phyloP scores from a whole-genome alignment of 2,329 filamentous ascomycete genomes.

The Phyllosticta citriasiana region DNA sequence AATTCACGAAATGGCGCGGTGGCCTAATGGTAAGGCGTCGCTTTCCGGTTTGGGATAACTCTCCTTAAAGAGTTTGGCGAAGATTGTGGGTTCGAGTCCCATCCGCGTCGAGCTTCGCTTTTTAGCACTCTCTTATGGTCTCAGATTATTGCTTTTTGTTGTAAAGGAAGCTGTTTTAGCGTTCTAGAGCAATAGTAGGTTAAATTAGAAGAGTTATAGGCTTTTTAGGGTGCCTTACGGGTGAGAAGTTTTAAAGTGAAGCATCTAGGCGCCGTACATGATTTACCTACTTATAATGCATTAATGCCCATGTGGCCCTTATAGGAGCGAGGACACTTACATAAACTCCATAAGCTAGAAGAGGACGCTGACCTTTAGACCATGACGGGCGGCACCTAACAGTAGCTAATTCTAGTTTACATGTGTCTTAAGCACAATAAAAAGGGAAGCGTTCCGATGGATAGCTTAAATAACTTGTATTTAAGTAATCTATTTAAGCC shows the following conservation, averaged over 20 bases:
- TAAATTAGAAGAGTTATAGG: not conserved
- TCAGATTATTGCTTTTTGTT: not conserved
- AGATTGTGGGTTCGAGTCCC: slow-evolving; percentile 11
- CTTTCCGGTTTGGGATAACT: not conserved
- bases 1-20: slow-evolving; percentile 15
- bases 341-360: too few species aligned
- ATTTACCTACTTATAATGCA: too few species aligned
- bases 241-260: not conserved
- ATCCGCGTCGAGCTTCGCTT: slow-evolving; percentile 1
- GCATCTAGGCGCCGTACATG: not conserved
- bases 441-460: too few species aligned
- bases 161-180: not conserved
- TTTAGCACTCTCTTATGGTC: not conserved
- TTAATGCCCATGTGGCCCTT: too few species aligned
- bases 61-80: not conserved
- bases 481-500: too few species aligned
- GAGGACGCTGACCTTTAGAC: too few species aligned
- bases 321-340: too few species aligned
- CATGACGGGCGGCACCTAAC: too few species aligned
- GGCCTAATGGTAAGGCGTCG: slow-evolving; percentile 24
- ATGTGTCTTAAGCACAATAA: too few species aligned
- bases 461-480: too few species aligned
- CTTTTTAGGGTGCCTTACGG: not conserved
- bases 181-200: too few species aligned
- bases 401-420: too few species aligned